Evolutionary conservation across 768 basidiomycete species (phyloP).

Genomic region (Asterophora lycoperdoides): DNA sequence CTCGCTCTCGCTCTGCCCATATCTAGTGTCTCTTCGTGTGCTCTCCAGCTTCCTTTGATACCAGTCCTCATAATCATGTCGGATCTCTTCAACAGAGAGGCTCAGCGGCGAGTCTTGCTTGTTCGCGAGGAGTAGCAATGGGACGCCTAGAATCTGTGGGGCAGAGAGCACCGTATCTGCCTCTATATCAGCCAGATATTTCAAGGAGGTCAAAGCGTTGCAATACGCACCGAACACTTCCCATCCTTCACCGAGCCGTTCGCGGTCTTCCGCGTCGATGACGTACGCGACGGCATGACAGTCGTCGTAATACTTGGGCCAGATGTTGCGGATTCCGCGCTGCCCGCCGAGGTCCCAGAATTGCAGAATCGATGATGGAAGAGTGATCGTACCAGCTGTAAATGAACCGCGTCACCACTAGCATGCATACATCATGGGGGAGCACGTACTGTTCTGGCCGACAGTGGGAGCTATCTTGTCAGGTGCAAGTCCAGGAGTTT

Average conservation of each 20-base stretch:
- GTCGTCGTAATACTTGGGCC: constrained; percentile 93
- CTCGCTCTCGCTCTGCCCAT: constrained; percentile 43
- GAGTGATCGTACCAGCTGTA: constrained; percentile 84
- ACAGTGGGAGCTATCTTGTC: constrained; percentile 96
- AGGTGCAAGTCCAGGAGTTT: constrained; percentile 80
- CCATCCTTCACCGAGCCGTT: constrained; percentile 91
- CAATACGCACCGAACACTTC: constrained; percentile 83
- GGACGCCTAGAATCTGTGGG: constrained; percentile 86
- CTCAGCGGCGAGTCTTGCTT: constrained; percentile 86
- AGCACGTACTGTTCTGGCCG: constrained; percentile 89
- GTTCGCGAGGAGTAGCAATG: constrained; percentile 89
- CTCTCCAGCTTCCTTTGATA: constrained; percentile 71
- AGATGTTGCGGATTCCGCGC: constrained; percentile 88
- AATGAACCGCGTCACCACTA: not conserved
- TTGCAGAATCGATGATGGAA: constrained; percentile 90
- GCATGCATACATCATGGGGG: not conserved
- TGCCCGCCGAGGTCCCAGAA: constrained; percentile 99
- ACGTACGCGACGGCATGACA: constrained; percentile 97
- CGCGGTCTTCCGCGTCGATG: constrained; percentile 88
- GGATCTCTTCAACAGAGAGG: constrained; percentile 85
- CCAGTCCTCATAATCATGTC: constrained; percentile 87
- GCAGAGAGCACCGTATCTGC: constrained; percentile 82
- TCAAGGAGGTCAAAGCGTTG: not conserved
- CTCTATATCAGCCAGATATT: constrained; percentile 13
- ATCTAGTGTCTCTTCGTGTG: constrained; percentile 49